phyloP scores from a whole-genome alignment of 2,329 filamentous ascomycete genomes.

The Paecilomyces dactylethromorphus region DNA sequence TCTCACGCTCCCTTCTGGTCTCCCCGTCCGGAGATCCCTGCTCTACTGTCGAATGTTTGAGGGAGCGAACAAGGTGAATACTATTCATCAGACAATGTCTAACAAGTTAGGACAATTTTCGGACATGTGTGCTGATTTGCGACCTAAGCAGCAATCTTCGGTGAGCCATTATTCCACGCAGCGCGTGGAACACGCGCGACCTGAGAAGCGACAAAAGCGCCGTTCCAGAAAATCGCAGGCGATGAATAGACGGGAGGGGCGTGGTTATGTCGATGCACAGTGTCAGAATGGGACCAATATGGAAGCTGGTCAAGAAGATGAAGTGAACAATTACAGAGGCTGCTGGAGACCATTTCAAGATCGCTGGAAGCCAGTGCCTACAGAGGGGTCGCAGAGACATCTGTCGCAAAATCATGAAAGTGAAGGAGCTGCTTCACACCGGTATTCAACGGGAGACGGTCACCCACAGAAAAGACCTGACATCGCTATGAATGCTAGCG shows the following conservation, averaged over 20 bases:
- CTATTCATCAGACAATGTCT: neutral
- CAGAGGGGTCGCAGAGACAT: neutral
- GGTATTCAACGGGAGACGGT: neutral
- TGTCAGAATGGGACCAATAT: neutral
- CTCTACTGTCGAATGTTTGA: constrained; percentile 8
- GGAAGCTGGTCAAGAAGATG: neutral
- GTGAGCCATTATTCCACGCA: neutral
- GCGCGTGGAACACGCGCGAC: neutral
- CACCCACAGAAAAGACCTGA: neutral
- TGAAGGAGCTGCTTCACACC: neutral
- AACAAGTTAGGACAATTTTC: neutral
- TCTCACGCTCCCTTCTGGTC: neutral
- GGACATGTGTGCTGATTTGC: neutral
- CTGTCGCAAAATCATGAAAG: neutral
- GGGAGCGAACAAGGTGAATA: constrained; percentile 3
- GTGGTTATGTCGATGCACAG: neutral
- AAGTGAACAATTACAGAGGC: neutral
- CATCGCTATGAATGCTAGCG: neutral
- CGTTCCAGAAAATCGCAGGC: neutral
- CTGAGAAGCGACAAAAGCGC: constrained; percentile 4
- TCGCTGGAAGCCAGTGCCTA: constrained; percentile 9
- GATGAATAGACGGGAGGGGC: neutral
- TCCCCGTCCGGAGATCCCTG: neutral
- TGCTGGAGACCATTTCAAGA: constrained; percentile 14
- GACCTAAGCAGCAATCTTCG: neutral